Evolutionary conservation across 192 early-diverging fungal genomes (phyloP), one percentile per base, ranked within the genome.

Genomic region (Podila epicladia): DNA sequence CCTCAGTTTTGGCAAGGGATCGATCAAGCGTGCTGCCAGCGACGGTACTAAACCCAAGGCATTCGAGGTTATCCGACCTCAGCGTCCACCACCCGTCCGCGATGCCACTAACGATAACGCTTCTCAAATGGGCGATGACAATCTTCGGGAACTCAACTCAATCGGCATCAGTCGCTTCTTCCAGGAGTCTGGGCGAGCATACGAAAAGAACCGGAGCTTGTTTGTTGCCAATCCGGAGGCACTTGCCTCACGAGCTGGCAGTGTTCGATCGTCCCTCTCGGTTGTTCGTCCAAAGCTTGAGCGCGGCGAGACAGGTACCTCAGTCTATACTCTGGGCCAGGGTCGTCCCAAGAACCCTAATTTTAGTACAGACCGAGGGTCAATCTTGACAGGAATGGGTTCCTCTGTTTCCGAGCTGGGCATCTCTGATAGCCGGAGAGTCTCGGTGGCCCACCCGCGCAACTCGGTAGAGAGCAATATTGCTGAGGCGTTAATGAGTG

Each of bases 111-210:
- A 29, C 15, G 77, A 80, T 4, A 51, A 59, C 13, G 17, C 37
- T 20, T 69, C 77, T 7, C 77, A 69, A 26, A 57, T 33, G 20
- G 71, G 77, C 17, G 77, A 63, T 29, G 76, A 78, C 60, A 65
- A 70, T n/a, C 20, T 80, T 19, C 49, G 71, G 20, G 77, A 80
- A 50, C 48, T 80, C 28, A 72, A 80, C 28, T 80, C 77, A 8
- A 19, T 80, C 11, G 77, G 77, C 20, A 80, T 80, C 58, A 66
- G 66, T 65, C 70, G 77, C 28, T 80, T 80, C 62, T 80, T 80
- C 22, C 64, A 80, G 32, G 77, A 80, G n/a, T 80, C 77, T 20
- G 67, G 71, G n/a, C 65, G 51, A 11, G 71, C 68, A 26, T 73
- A 80, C 50, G 67, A 73, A 1, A 64, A 57, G 48, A 71, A 73